Base-by-base conservation (phyloP, 1,284 basidiomycete species). In the Meripilus lineatus region DNA sequence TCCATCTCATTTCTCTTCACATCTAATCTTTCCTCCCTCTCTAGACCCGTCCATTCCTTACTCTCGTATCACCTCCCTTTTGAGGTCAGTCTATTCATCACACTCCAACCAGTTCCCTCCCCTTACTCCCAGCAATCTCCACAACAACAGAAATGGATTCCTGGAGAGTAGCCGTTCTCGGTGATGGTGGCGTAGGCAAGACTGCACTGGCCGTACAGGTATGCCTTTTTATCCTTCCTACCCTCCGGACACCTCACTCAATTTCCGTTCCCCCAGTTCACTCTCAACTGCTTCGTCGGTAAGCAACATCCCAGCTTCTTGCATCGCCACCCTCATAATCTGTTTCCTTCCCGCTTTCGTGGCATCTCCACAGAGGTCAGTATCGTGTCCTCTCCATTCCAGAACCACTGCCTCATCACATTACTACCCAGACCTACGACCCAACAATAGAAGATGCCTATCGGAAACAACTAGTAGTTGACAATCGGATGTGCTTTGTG, bases 181-280 rank as follows among this genome's bases (percentile, higher is more conserved):
- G 93, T 54, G 94, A 98, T 69, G 94, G 94, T 69, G 94, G 94
- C 70, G 94, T 97, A 26, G 94, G 94, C 53, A 98, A 97, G 77
- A 97, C 94, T 46, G 94, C 94, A 18, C 68, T 98, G 60, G 94
- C 93, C 52, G 93, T 97, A 40, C 92, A 94, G 74, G 92, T 90
- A 55, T 50, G 83, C 65, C 24, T 34, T 32, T 28, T 17, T 20
- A 30, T 44, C 35, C 18, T n/a, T n/a, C n/a, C n/a, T n/a, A n/a
- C n/a, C n/a, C n/a, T n/a, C n/a, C n/a, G n/a, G n/a, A n/a, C n/a
- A n/a, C n/a, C n/a, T n/a, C n/a, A n/a, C n/a, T n/a, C n/a, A n/a
- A n/a, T n/a, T n/a, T n/a, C n/a, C n/a, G n/a, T n/a, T n/a, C n/a
- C n/a, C n/a, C 25, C 54, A 93, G 91, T 94, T 93, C 63, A 93